Conservation (phyloP, 345 rosid species). For the Aquilaria yunnanensis region DNA sequence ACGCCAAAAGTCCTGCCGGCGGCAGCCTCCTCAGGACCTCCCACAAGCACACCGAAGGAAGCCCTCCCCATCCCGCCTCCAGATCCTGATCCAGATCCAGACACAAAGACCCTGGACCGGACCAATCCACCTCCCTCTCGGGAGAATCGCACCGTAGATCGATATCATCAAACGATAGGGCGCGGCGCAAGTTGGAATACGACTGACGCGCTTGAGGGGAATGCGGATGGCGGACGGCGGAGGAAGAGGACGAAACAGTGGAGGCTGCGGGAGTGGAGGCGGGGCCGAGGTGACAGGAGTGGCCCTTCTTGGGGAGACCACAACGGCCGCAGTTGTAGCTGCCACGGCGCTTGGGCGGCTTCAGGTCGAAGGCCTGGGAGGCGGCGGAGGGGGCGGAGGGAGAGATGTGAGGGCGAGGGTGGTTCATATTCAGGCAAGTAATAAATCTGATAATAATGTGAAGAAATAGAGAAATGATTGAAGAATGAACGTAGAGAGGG, state of each 20-base stretch:
- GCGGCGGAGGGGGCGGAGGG: conserved; percentile 39
- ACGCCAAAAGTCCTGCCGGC: conserved; percentile 61
- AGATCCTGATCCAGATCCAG: conserved; percentile 37
- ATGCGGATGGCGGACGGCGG: conserved; percentile 20
- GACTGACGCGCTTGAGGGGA: conserved; percentile 43
- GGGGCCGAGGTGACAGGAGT: conserved; percentile 37
- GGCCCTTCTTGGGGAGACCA: conserved; percentile 96
- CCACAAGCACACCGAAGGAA: conserved; percentile 60
- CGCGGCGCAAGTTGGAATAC: conserved; percentile 66
- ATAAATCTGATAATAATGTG: not conserved
- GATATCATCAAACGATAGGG: conserved; percentile 70
- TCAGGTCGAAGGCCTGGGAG: conserved; percentile 40
- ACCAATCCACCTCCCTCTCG: conserved; percentile 27
- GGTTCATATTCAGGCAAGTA: conserved; percentile 26
- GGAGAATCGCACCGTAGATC: conserved; percentile 41
- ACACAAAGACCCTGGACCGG: conserved; percentile 22
- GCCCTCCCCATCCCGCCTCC: conserved; percentile 34
- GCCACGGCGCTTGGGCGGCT: conserved; percentile 59
- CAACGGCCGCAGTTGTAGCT: conserved; percentile 97
- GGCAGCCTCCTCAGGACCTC: conserved; percentile 77
- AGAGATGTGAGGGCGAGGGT: conserved; percentile 38
- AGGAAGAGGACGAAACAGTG: conserved; percentile 24
- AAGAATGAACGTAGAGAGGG: not conserved
- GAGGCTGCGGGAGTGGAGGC: conserved; percentile 20
- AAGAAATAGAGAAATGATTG: not conserved